Evolutionary conservation across 495 filamentous ascomycete genomes (phyloP), one percentile per base, ranked within the genome.

Genomic region (Neurospora discreta): DNA sequence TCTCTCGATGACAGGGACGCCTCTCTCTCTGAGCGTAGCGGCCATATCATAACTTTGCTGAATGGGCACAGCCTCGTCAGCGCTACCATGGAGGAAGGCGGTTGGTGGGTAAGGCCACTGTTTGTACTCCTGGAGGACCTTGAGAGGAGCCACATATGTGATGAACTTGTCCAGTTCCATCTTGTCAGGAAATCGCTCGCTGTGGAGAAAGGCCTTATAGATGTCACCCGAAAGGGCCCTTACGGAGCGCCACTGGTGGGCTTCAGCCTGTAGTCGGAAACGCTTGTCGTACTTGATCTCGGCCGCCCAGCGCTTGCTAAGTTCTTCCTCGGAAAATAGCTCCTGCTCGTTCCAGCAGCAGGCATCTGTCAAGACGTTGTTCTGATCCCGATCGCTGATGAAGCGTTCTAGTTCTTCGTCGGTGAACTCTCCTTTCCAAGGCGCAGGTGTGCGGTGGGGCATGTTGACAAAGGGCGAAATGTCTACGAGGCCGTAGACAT

Each of bases 31-130:
- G 18, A 79, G 42, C 33, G 70, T 36, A 39, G n/a, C 70, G 0
- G 78, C 76, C 71, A 79, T 69, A 3, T 58, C 72, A n/a, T 73
- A 67, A 33, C 75, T 77, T 44, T 78, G 78, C 39, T 74, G 36
- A 39, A 77, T 41, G 20, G 72, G 76, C 0, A 78, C 78, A 16
- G 41, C 60, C 20, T 43, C 70, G 44, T 79, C 78, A 7, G 65
- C 75, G 6, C 69, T 78, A 7, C 78, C 78, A 44, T 79, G 78
- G 36, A 79, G 23, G 39, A 79, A 75, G 2, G 78, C 78, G 0
- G 75, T 80, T 0, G 78, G 78, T 46, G 77, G 78, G n/a, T 75
- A 80, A 8, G 13, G 8, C 8, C 44, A 70, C 69, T 30, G 26
- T 52, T 71, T 69, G 38, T 76, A 39, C 11, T 38, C 26, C 67